Evolutionary conservation across 495 filamentous ascomycete species (phyloP), one percentile per base, ranked within the genome.

Genomic region (Penicillium arizonense): DNA sequence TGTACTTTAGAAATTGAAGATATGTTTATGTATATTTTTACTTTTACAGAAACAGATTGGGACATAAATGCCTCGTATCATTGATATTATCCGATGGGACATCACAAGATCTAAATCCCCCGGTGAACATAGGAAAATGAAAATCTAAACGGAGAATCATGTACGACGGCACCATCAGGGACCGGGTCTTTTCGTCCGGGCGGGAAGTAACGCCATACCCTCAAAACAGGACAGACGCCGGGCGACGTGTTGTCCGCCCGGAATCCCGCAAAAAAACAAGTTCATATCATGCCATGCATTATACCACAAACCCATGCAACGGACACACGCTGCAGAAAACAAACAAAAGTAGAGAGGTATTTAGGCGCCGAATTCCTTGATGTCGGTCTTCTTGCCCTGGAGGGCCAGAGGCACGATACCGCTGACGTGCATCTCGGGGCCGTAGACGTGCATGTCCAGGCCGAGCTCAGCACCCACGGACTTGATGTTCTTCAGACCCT

Each of bases 401-500:
- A 88, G 75, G 26, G 85, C 85, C 58, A 88, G 68, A 26, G 85
- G 85, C 37, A 88, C 85, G 61, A 88, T 87, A 59, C 85, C 85
- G 37, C 72, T 77, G 63, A 87, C 86, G 74, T 87, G 85, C 93
- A 99, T 96, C 76, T 99, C 94, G 50, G 94, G 94, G 46, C 94
- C 94, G 71, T 90, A 99, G 56, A 97, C 91, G 74, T 97, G 89
- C 84, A 96, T 96, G 67, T 92, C 78, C 32, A 99, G 80, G 62
- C 88, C 89, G 32, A 99, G 84, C 77, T 97, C 94, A 65, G 91
- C 82, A 35, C 91, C 93, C 46, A 95, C 92, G 39, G 87, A 82
- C 83, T 97, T 97, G 82, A 99, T 96, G 82, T 97, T 99, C 82
- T 96, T 96, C 54, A 99, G 84, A 78, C 94, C 94, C 77, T 99